phyloP scores from a whole-genome alignment of 805 yeast species.

The Spathaspora arborariae region DNA sequence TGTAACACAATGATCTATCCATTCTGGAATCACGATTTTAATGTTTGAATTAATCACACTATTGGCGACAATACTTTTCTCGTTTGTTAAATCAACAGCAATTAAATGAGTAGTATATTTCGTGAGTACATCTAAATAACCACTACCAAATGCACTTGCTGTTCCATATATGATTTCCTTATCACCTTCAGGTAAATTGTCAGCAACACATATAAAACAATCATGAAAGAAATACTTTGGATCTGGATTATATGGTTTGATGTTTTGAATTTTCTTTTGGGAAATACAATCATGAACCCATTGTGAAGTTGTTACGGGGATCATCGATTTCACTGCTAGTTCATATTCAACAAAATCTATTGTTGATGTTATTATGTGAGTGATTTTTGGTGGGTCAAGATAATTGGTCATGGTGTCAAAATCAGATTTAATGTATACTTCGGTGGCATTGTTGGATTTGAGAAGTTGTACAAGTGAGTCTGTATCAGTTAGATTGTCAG shows the following conservation, averaged over 20 bases:
- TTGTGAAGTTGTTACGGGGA: slow-evolving; percentile 59
- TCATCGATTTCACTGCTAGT: slow-evolving; percentile 47
- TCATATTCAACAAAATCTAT: slow-evolving; percentile 50
- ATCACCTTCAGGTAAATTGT: slow-evolving; percentile 55
- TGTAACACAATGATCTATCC: slow-evolving; percentile 73
- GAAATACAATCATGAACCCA: slow-evolving; percentile 56
- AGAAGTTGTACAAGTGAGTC: slow-evolving; percentile 13
- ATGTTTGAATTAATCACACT: slow-evolving; percentile 33
- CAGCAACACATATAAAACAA: slow-evolving; percentile 55
- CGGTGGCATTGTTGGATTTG: slow-evolving; percentile 18
- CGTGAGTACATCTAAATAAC: slow-evolving; percentile 56
- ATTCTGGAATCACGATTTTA: slow-evolving; percentile 67
- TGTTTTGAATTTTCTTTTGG: slow-evolving; percentile 41
- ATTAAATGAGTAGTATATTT: slow-evolving; percentile 77
- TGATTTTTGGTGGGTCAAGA: slow-evolving; percentile 13
- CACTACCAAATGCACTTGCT: slow-evolving; percentile 75
- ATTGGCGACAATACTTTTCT: slow-evolving; percentile 55
- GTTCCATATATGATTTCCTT: slow-evolving; percentile 67
- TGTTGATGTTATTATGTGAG: slow-evolving; percentile 52
- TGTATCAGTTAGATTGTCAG: slow-evolving; percentile 12
- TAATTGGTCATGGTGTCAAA: slow-evolving; percentile 9
- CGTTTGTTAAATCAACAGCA: slow-evolving; percentile 49
- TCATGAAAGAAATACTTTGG: slow-evolving; percentile 61
- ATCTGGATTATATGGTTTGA: slow-evolving; percentile 67
- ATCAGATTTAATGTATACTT: slow-evolving; percentile 13